Percentiles rank a stretch among this genome's conserved stretches.
phyloP scores from a whole-genome alignment of 2,329 filamentous ascomycete species.

The Penicillium sp. region DNA sequence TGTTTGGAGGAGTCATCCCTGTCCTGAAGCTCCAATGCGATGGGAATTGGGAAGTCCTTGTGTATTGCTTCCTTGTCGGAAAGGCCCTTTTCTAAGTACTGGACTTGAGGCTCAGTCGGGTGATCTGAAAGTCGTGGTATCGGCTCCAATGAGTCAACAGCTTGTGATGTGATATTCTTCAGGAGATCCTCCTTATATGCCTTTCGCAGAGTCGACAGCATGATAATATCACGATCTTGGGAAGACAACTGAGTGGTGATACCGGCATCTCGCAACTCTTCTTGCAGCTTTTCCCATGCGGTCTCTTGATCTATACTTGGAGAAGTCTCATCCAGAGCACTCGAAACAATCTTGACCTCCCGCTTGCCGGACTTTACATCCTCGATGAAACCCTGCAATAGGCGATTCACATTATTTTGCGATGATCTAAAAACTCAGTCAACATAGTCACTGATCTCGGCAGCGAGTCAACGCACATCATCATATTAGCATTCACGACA shows the following conservation, averaged over 20 bases:
- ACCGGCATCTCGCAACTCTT: slow-evolving; percentile 7
- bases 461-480: slow-evolving; percentile 10
- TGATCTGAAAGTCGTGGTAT: not conserved
- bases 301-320: not conserved
- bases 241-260: slow-evolving; percentile 7
- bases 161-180: not conserved
- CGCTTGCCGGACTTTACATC: slow-evolving; percentile 7
- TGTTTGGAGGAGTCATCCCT: slow-evolving; percentile 2
- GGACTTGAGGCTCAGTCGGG: not conserved
- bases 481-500: slow-evolving; percentile 16
- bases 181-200: slow-evolving; percentile 5
- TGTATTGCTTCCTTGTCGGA: slow-evolving; percentile 8
- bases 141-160: not conserved
- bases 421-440: slow-evolving; percentile 8
- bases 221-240: slow-evolving; percentile 10
- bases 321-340: slow-evolving; percentile 1
- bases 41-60: slow-evolving; percentile 15
- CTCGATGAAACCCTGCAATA: slow-evolving; percentile 6
- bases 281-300: slow-evolving; percentile 11
- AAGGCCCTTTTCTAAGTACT: not conserved
- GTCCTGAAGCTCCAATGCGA: slow-evolving; percentile 4
- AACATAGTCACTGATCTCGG: not conserved
- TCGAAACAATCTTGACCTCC: slow-evolving; percentile 1
- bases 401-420: slow-evolving; percentile 9
- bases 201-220: slow-evolving; percentile 8